A percentile compares a stretch with the other conserved stretches of the same genome.
Evolutionary conservation across 352 stramenopile genomes (phyloP).

Genomic region (Globisporangium lucens): DNA sequence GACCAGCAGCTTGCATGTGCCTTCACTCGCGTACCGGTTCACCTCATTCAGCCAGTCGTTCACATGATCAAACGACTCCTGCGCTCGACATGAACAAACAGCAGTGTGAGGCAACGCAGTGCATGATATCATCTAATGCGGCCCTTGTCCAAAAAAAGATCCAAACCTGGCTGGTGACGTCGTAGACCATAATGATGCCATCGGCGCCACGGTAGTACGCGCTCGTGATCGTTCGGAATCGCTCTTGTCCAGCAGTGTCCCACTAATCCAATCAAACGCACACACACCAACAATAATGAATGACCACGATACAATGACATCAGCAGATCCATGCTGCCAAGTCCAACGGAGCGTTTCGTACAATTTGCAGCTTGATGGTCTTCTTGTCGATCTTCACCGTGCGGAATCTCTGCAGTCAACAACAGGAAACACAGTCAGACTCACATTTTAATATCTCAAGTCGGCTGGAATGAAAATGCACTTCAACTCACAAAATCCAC

Average conservation of each 20-base stretch:
- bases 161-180: conserved; percentile 93
- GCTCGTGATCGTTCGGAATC: conserved; percentile 98
- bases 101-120: not conserved
- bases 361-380: conserved; percentile 98
- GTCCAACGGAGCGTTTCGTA: conserved; percentile 30
- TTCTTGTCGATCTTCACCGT: conserved; percentile 99
- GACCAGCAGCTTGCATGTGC: conserved; percentile 98
- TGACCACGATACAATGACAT: not conserved
- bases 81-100: not conserved
- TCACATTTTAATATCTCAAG: not conserved
- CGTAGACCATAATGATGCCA: conserved; percentile 98
- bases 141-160: not conserved
- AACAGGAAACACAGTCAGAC: not conserved
- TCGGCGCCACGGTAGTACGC: conserved; percentile 98
- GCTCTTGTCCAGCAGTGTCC: conserved; percentile 98
- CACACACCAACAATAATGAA: conserved; percentile 1
- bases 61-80: conserved; percentile 99
- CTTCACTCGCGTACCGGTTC: conserved; percentile 97
- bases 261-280: conserved; percentile 45
- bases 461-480: not conserved
- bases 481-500: conserved; percentile 90
- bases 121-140: not conserved
- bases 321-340: not conserved
- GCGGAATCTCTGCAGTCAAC: conserved; percentile 80
- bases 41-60: conserved; percentile 99